Conservation (phyloP, 257 asterid genomes). For the Petunia axillaris region DNA sequence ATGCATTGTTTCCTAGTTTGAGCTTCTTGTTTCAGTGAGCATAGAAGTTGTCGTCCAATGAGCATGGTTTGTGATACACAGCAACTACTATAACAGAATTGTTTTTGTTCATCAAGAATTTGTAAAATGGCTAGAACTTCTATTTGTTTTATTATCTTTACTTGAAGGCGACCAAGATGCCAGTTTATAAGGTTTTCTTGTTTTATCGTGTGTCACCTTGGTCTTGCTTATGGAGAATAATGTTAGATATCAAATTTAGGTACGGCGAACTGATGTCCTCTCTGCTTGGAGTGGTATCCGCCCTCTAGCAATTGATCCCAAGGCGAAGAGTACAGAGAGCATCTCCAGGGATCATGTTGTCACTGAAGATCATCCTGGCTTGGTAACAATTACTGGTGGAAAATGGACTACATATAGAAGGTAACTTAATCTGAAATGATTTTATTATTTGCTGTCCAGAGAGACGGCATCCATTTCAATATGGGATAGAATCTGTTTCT, state of each 20-base stretch:
- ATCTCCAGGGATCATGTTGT: constrained; percentile 95
- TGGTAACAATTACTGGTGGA: constrained; percentile 96
- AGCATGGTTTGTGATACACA: neutral
- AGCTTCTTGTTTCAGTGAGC: neutral
- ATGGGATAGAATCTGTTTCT: constrained; percentile 2
- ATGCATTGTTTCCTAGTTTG: neutral
- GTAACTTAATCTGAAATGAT: constrained; percentile 39
- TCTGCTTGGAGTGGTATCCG: constrained; percentile 99
- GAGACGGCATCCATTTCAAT: neutral
- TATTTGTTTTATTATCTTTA: neutral
- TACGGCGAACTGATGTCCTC: constrained; percentile 83
- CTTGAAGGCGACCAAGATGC: neutral
- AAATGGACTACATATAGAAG: constrained; percentile 99
- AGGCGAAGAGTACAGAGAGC: constrained; percentile 84
- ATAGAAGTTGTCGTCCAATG: neutral
- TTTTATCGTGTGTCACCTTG: constrained; percentile 1
- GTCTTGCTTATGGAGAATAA: constrained; percentile 30
- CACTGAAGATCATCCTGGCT: constrained; percentile 86
- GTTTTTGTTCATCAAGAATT: neutral
- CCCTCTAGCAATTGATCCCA: constrained; percentile 94
- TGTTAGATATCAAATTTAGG: constrained; percentile 51
- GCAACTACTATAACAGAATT: neutral
- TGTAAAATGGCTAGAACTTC: neutral
- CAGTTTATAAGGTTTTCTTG: constrained; percentile 2
- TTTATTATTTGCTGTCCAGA: constrained; percentile 4